Conservation (phyloP, 768 basidiomycete species). For the Mycena albidolilacea region DNA sequence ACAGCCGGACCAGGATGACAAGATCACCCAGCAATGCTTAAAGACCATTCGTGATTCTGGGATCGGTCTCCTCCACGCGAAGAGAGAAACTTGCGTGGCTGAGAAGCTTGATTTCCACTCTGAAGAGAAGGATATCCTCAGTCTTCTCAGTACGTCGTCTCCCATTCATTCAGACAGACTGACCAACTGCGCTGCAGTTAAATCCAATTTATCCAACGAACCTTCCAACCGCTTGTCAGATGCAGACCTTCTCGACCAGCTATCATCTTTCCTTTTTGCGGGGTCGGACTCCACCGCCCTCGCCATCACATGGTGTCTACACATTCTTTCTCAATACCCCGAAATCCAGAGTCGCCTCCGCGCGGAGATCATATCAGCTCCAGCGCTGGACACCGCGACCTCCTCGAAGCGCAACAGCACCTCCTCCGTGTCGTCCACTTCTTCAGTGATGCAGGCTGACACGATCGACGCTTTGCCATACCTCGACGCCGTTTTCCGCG, state of each 20-base stretch:
- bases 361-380: conserved; percentile 57
- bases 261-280: conserved; percentile 75
- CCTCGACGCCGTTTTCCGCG: conserved; percentile 71
- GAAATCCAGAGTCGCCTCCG: conserved; percentile 70
- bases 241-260: conserved; percentile 72
- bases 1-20: conserved; percentile 61
- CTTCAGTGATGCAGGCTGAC: conserved; percentile 42
- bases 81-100: conserved; percentile 54
- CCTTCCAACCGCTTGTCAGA: conserved; percentile 67
- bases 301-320: conserved; percentile 71
- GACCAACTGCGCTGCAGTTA: conserved; percentile 56
- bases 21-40: conserved; percentile 54
- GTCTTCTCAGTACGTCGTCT: conserved; percentile 59
- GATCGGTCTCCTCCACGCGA: conserved; percentile 58
- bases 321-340: conserved; percentile 68
- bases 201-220: conserved; percentile 68
- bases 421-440: conserved; percentile 42
- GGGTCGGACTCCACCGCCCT: conserved; percentile 75
- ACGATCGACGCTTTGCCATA: conserved; percentile 61
- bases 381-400: conserved; percentile 14
- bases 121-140: conserved; percentile 64
- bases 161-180: not conserved
- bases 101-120: conserved; percentile 50
- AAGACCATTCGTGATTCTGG: conserved; percentile 59
- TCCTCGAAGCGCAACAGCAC: conserved; percentile 40